These are phyloP conservation scores for Pseudonitzschia multistriata DNA, from an alignment of 108 stramenopile species.

Conservation along the genomic window DNA sequence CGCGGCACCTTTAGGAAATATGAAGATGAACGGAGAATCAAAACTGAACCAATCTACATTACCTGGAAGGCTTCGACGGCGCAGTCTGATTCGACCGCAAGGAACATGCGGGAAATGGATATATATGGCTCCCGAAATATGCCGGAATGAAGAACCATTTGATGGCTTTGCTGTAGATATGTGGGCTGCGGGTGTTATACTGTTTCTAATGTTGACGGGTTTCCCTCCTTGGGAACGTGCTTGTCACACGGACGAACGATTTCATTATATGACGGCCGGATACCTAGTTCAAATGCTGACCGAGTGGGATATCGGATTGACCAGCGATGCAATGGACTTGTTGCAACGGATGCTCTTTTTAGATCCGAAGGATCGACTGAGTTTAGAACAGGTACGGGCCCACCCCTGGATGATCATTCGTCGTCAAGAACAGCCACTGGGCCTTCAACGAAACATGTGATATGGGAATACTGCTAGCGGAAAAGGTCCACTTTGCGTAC, in stretches of 20 bases:
- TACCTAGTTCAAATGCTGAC: conserved; percentile 79
- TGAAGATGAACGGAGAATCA: conserved; percentile 35
- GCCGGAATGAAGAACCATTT: conserved; percentile 68
- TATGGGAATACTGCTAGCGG: no score
- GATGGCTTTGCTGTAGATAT: conserved; percentile 91
- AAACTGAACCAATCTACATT: background rate
- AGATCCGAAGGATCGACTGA: conserved; percentile 78
- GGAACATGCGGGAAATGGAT: conserved; percentile 90
- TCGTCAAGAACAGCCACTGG: conserved; percentile 23
- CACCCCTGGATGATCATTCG: conserved; percentile 83
- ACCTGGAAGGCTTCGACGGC: conserved; percentile 30
- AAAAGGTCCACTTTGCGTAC: no score
- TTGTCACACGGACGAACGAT: conserved; percentile 63
- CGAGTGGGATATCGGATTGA: conserved; percentile 76
- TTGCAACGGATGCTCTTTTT: conserved; percentile 82
- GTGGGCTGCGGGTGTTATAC: conserved; percentile 92
- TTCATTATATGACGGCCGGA: conserved; percentile 77
- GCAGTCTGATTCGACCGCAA: conserved; percentile 67
- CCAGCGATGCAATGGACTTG: conserved; percentile 78
- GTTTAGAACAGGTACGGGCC: conserved; percentile 75
- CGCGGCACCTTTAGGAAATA: conserved; percentile 31
- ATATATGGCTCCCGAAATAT: conserved; percentile 92
- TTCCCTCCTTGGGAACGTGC: conserved; percentile 90
- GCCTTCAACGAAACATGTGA: conserved; percentile 12
- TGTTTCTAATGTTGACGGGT: conserved; percentile 89